Evolutionary conservation across 1,284 basidiomycete genomes (phyloP).

Genomic region (Amylostereum areolatum): DNA sequence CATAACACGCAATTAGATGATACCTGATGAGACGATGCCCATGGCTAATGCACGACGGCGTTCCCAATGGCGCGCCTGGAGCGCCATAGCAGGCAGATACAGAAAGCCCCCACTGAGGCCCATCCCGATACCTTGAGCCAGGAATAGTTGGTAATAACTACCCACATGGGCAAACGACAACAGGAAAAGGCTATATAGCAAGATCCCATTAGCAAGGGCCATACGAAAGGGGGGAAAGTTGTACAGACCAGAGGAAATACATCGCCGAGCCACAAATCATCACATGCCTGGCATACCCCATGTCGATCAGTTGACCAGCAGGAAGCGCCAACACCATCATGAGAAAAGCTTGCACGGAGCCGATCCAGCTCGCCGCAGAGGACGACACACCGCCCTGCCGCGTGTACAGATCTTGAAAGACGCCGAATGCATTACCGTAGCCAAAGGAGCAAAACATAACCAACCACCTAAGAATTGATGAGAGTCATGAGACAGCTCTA

Average conservation of each 20-base stretch:
- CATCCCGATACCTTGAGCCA: not conserved
- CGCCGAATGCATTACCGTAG: slow-evolving; percentile 2
- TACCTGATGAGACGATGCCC: not conserved
- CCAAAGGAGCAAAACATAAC: not conserved
- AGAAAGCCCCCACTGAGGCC: not conserved
- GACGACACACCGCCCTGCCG: not conserved
- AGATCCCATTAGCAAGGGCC: not conserved
- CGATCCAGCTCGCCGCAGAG: slow-evolving; percentile 5
- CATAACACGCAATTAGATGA: too few relatives aligned
- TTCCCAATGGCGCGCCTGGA: not conserved
- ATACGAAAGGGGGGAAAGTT: not conserved
- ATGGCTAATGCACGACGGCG: not conserved
- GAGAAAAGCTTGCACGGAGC: slow-evolving; percentile 4
- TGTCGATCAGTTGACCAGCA: not conserved
- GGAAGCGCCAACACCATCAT: not conserved
- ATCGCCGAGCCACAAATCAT: not conserved
- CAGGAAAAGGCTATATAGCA: not conserved
- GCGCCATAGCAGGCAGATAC: not conserved
- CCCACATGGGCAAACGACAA: not conserved
- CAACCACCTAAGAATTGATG: too few relatives aligned
- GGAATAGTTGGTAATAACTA: not conserved
- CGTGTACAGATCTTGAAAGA: slow-evolving; percentile 5
- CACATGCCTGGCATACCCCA: not conserved
- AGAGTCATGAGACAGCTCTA: too few relatives aligned
- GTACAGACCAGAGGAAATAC: not conserved